Conservation (phyloP, 805 yeast species). For the Metschnikowia anglica region DNA sequence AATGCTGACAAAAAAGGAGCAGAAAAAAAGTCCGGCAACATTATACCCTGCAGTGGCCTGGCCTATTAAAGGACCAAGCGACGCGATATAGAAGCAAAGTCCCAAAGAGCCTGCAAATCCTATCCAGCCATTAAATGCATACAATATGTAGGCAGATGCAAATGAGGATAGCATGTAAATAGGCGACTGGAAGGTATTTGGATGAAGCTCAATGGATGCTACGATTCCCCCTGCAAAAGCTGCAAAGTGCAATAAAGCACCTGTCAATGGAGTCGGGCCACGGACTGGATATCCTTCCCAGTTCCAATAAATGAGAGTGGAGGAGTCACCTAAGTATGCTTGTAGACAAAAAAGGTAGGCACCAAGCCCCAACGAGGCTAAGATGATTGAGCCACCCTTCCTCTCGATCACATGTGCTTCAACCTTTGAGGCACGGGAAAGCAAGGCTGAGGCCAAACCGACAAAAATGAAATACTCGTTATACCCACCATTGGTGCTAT, state of each 20-base stretch:
- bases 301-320: slow-evolving; percentile 88
- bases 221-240: slow-evolving; percentile 56
- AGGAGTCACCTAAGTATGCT: slow-evolving; percentile 77
- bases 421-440: slow-evolving; percentile 45
- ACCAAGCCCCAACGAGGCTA: slow-evolving; percentile 71
- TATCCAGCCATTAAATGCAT: slow-evolving; percentile 58
- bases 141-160: slow-evolving; percentile 52
- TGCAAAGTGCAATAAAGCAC: slow-evolving; percentile 65
- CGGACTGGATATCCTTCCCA: slow-evolving; percentile 92
- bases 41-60: slow-evolving; percentile 54
- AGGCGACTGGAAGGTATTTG: slow-evolving; percentile 23
- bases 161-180: slow-evolving; percentile 43
- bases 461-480: slow-evolving; percentile 65
- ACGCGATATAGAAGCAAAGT: slow-evolving; percentile 58
- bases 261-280: slow-evolving; percentile 87
- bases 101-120: slow-evolving; percentile 74
- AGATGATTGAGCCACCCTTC: slow-evolving; percentile 45
- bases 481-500: slow-evolving; percentile 80
- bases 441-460: slow-evolving; percentile 63
- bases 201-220: slow-evolving; percentile 27
- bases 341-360: slow-evolving; percentile 68
- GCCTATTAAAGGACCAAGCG: slow-evolving; percentile 60
- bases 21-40: slow-evolving; percentile 53
- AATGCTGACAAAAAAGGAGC: slow-evolving; percentile 50
- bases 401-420: slow-evolving; percentile 4